Percentiles rank a stretch among this genome's conserved stretches.
Conservation (phyloP, 108 stramenopile species). For the Discostella pseudostelligera region DNA sequence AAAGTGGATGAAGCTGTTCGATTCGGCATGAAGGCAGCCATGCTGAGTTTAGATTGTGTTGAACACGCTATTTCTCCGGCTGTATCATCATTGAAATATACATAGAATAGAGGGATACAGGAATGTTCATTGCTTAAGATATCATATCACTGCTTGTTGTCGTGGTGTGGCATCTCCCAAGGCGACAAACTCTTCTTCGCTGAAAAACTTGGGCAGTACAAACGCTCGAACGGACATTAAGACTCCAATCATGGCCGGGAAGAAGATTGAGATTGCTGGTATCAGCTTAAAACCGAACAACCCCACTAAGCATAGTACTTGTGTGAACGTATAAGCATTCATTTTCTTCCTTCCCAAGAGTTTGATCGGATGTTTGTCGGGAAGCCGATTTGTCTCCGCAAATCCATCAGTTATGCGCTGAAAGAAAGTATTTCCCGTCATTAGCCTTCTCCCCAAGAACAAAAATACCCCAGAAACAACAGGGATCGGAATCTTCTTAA, state of each 20-base stretch:
- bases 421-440: conserved; percentile 81
- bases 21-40: conserved; percentile 58
- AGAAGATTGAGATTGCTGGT: conserved; percentile 91
- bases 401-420: conserved; percentile 65
- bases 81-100: conserved; percentile 12
- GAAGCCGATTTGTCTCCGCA: conserved; percentile 63
- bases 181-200: conserved; percentile 69
- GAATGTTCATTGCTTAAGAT: neutral
- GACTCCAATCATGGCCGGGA: conserved; percentile 90
- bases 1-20: conserved; percentile 36
- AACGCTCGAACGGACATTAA: conserved; percentile 81
- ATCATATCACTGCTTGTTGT: conserved; percentile 10
- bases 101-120: neutral
- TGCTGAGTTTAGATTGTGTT: conserved; percentile 45
- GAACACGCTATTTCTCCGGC: conserved; percentile 55
- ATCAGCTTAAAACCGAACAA: conserved; percentile 92
- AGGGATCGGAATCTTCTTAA: conserved; percentile 86
- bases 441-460: conserved; percentile 88
- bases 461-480: conserved; percentile 95
- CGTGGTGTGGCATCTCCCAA: conserved; percentile 71
- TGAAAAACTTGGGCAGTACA: conserved; percentile 80
- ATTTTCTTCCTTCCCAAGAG: conserved; percentile 71
- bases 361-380: conserved; percentile 69
- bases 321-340: conserved; percentile 64
- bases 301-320: conserved; percentile 70